Percentiles rank a stretch among this genome's conserved stretches.
These are phyloP conservation scores for Pyrenophora tritici-repentis DNA, from an alignment of 2,329 filamentous ascomycete species.

Conservation along the genomic window DNA sequence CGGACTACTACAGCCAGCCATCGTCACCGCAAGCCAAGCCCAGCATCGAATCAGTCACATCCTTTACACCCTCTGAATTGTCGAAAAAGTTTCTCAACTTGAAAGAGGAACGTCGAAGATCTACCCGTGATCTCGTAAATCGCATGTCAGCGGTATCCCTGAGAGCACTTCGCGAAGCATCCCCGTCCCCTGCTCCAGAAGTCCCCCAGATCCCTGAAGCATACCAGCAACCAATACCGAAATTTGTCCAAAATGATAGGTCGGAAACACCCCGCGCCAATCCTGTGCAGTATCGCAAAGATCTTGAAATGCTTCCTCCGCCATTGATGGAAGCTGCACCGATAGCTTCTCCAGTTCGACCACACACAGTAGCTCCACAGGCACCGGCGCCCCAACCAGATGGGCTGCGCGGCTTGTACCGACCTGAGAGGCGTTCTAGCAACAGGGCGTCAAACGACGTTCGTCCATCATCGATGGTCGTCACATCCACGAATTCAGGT, in stretches of 20 bases:
- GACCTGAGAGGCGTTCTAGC: conserved; percentile 12
- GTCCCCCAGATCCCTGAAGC: conserved; percentile 28
- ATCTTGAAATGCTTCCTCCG: conserved; percentile 6
- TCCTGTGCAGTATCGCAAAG: conserved; percentile 11
- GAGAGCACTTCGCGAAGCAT: conserved; percentile 20
- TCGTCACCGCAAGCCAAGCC: conserved; percentile 33
- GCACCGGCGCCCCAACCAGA: conserved; percentile 23
- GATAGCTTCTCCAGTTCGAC: conserved; percentile 10
- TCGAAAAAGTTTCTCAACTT: conserved; percentile 39
- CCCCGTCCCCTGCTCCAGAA: conserved; percentile 17
- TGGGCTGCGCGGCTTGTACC: conserved; percentile 30
- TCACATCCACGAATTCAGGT: conserved; percentile 6
- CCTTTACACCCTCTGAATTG: conserved; percentile 29
- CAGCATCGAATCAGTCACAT: conserved; percentile 26
- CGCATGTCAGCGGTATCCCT: conserved; percentile 40
- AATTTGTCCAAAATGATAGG: conserved; percentile 11
- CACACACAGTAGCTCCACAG: conserved; percentile 13
- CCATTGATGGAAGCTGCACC: conserved; percentile 19
- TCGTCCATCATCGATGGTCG: conserved; percentile 23
- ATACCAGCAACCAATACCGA: conserved; percentile 15
- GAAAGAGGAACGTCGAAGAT: conserved; percentile 29
- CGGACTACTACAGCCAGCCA: conserved; percentile 47
- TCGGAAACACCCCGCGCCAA: conserved; percentile 10
- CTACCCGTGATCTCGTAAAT: conserved; percentile 37
- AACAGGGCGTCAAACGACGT: conserved; percentile 15